phyloP scores from a whole-genome alignment of 1,284 basidiomycete species.

The Leccinum olivaceoglutinosum region DNA sequence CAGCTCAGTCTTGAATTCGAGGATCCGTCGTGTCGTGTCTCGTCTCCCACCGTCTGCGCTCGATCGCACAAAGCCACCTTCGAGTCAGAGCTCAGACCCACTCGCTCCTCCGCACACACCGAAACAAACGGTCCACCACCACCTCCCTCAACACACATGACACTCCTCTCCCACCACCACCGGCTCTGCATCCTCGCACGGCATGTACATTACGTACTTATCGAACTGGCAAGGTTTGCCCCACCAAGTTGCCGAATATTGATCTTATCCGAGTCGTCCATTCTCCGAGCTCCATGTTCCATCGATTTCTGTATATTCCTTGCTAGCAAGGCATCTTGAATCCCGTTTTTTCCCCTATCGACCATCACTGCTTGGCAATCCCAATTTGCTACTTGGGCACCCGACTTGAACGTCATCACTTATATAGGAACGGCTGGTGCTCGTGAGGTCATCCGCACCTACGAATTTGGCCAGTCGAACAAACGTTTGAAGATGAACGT shows the following conservation, averaged over 20 bases:
- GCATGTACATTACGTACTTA: too few relatives aligned
- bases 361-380: conserved; percentile 98
- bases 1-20: not conserved
- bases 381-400: conserved; percentile 94
- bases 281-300: too few relatives aligned
- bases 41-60: conserved; percentile 32
- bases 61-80: conserved; percentile 34
- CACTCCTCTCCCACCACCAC: conserved; percentile 22
- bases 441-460: conserved; percentile 87
- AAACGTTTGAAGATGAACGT: conserved; percentile 97
- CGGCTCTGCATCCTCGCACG: conserved; percentile 4
- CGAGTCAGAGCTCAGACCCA: conserved; percentile 24
- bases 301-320: too few relatives aligned
- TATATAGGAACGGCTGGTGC: conserved; percentile 91
- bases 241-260: too few relatives aligned
- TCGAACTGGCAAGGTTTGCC: too few relatives aligned
- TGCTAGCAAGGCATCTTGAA: too few relatives aligned
- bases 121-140: not conserved
- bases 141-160: conserved; percentile 15
- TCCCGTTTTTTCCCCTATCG: conserved; percentile 68
- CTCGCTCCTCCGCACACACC: conserved; percentile 8
- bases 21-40: conserved; percentile 38
- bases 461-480: conserved; percentile 85
- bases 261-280: too few relatives aligned
- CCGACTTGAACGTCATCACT: conserved; percentile 94